Conservation (phyloP, 78 protist genomes). For the Cavenderia fasciculata region DNA sequence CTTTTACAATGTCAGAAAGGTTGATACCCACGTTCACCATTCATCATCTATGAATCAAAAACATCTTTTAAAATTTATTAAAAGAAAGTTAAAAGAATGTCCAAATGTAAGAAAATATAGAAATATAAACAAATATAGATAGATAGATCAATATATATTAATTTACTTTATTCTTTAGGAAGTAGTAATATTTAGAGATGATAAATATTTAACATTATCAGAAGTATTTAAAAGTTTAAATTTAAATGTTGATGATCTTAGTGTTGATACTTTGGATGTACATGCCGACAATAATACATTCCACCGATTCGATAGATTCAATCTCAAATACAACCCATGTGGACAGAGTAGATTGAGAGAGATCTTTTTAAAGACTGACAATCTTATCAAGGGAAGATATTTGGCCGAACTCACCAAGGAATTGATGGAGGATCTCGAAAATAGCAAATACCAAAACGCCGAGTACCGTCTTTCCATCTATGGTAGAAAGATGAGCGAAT, state of each 20-base stretch:
- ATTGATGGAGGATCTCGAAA: constrained; percentile 90
- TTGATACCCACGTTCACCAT: constrained; percentile 98
- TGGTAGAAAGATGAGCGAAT: constrained; percentile 93
- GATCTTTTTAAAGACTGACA: constrained; percentile 97
- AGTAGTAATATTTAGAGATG: constrained; percentile 86
- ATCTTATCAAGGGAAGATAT: constrained; percentile 92
- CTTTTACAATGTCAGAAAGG: constrained; percentile 96
- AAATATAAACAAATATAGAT: neutral
- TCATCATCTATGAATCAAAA: constrained; percentile 95
- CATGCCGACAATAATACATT: constrained; percentile 89
- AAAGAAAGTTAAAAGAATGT: constrained; percentile 76
- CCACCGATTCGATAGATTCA: constrained; percentile 96
- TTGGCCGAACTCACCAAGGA: constrained; percentile 95
- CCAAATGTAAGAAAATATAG: constrained; percentile 35
- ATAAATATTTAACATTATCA: constrained; percentile 86
- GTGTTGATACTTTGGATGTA: constrained; percentile 95
- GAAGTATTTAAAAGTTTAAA: constrained; percentile 88
- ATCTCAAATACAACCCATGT: constrained; percentile 95
- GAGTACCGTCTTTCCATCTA: constrained; percentile 97
- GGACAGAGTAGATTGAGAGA: constrained; percentile 92
- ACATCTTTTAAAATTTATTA: constrained; percentile 97
- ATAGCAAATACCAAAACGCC: constrained; percentile 91
- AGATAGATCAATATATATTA: too few relatives aligned
- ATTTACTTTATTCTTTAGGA: neutral
- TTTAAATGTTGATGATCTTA: constrained; percentile 83